Percentiles rank a stretch among this genome's conserved stretches.
phyloP scores from a whole-genome alignment of 129 eudicot genomes.

The Artemisia argyi region DNA sequence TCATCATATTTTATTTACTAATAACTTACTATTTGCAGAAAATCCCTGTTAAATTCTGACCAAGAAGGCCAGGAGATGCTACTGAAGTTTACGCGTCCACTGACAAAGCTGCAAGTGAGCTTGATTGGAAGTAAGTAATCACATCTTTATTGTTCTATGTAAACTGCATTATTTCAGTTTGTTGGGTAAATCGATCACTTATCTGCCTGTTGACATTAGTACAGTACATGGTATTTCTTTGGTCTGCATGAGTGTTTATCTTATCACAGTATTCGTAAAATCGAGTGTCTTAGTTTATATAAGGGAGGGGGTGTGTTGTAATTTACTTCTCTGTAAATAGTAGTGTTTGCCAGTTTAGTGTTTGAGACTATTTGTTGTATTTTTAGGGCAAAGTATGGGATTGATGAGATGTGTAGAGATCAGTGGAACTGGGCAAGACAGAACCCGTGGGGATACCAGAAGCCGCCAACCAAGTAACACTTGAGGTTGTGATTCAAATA shows the following conservation, averaged over 20 bases:
- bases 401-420: slow-evolving; percentile 91
- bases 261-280: not conserved
- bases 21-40: slow-evolving; percentile 50
- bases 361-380: not conserved
- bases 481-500: not conserved
- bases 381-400: slow-evolving; percentile 82
- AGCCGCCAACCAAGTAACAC: slow-evolving; percentile 35
- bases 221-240: slow-evolving; percentile 3
- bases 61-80: slow-evolving; percentile 96
- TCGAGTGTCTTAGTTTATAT: too few species aligned
- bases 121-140: slow-evolving; percentile 85
- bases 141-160: not conserved
- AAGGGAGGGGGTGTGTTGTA: not conserved
- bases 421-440: slow-evolving; percentile 97
- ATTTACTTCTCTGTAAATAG: not conserved
- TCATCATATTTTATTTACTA: too few species aligned
- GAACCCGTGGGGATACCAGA: too few species aligned
- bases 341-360: not conserved
- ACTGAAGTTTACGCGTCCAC: slow-evolving; percentile 91
- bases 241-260: not conserved
- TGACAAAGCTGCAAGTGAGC: slow-evolving; percentile 76
- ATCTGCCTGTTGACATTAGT: slow-evolving; percentile 4
- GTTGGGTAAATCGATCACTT: not conserved
- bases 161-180: not conserved
- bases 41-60: slow-evolving; percentile 85